Evolutionary conservation across 2,329 filamentous ascomycete species (phyloP).

Genomic region (Alternaria sp.): DNA sequence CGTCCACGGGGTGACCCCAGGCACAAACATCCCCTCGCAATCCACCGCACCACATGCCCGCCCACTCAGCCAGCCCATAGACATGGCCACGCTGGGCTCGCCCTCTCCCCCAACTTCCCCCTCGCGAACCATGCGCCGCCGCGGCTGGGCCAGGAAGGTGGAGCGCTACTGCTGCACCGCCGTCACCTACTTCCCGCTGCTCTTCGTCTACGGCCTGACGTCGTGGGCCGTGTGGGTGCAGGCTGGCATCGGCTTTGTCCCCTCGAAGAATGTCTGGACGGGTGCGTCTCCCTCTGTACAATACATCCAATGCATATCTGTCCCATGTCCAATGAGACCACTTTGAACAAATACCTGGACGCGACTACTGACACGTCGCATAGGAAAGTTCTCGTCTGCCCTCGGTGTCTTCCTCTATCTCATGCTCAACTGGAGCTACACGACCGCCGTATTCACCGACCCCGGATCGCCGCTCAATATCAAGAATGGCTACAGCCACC

Average conservation of each 20-base stretch:
- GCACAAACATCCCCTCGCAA: conserved; percentile 13
- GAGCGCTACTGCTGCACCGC: conserved; percentile 85
- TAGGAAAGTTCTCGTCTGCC: conserved; percentile 59
- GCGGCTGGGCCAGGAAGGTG: conserved; percentile 68
- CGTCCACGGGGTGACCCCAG: conserved; percentile 11
- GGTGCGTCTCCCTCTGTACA: conserved; percentile 29
- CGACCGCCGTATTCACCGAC: conserved; percentile 88
- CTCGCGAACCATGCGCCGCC: conserved; percentile 47
- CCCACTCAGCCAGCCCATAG: conserved; percentile 23
- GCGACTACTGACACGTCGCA: conserved; percentile 29
- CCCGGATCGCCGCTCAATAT: conserved; percentile 71
- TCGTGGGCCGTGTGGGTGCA: conserved; percentile 94
- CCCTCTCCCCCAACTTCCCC: conserved; percentile 49
- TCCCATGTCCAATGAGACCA: neutral
- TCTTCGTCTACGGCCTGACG: conserved; percentile 88
- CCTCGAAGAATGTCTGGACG: conserved; percentile 45
- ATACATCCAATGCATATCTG: neutral
- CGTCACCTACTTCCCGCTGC: conserved; percentile 83
- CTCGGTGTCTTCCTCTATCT: conserved; percentile 75
- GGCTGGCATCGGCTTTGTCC: conserved; percentile 68
- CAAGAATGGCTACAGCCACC: conserved; percentile 72
- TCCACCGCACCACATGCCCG: conserved; percentile 34
- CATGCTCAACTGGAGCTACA: conserved; percentile 88
- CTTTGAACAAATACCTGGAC: neutral
- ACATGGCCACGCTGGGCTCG: conserved; percentile 50